phyloP scores from a whole-genome alignment of 768 basidiomycete genomes.

The Boletus rubescentipes region DNA sequence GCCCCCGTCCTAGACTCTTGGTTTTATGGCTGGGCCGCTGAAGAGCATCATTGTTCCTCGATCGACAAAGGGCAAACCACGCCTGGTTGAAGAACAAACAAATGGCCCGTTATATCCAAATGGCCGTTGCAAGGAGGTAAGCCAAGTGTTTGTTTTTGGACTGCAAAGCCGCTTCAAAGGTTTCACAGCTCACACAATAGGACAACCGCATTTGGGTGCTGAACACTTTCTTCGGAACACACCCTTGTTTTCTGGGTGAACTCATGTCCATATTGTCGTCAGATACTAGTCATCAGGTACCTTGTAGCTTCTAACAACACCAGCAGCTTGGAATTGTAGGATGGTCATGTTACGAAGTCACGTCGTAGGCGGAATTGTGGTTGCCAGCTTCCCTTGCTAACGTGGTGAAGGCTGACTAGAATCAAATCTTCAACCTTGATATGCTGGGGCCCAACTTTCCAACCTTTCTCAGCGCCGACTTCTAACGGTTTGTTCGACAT shows the following conservation, averaged over 20 bases:
- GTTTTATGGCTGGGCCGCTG: constrained; percentile 22
- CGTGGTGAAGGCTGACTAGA: constrained; percentile 75
- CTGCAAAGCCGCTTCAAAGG: too few species aligned
- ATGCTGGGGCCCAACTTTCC: constrained; percentile 54
- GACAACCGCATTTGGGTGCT: constrained; percentile 1
- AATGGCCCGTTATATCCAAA: constrained; percentile 7
- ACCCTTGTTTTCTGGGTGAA: too few species aligned
- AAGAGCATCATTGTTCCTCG: constrained; percentile 18
- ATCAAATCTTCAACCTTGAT: constrained; percentile 64
- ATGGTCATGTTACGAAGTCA: not conserved
- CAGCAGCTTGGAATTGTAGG: not conserved
- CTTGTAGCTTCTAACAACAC: not conserved
- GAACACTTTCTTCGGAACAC: too few species aligned
- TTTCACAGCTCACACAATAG: not conserved
- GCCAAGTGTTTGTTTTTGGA: not conserved
- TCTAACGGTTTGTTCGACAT: constrained; percentile 49
- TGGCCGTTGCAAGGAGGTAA: constrained; percentile 6
- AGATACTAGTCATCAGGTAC: not conserved
- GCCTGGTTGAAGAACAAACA: constrained; percentile 12
- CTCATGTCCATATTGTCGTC: not conserved
- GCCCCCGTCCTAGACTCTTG: not conserved
- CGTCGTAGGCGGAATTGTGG: constrained; percentile 56
- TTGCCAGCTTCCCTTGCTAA: constrained; percentile 78
- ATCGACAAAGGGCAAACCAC: not conserved
- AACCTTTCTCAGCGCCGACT: constrained; percentile 50